These are phyloP conservation scores for Trichosanthes cucumerina DNA, from an alignment of 306 rosid genomes.

Conservation along the genomic window DNA sequence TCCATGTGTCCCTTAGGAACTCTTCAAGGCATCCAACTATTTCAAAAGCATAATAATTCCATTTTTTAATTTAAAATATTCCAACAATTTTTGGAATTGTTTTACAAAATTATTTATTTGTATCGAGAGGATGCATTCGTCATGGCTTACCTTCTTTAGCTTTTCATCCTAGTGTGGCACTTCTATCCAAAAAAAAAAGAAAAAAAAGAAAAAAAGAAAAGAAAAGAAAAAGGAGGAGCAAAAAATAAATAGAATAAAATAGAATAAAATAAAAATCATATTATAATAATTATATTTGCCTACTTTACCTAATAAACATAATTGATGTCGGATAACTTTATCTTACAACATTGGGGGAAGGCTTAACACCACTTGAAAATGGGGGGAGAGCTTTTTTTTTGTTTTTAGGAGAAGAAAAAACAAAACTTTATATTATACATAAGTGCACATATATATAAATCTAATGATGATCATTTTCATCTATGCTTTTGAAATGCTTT, in stretches of 20 bases:
- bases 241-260: neutral
- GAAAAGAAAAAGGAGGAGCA: neutral
- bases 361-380: conserved; percentile 22
- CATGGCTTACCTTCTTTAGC: conserved; percentile 9
- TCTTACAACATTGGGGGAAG: conserved; percentile 13
- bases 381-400: neutral
- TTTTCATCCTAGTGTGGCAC: conserved; percentile 20
- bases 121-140: conserved; percentile 2
- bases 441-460: neutral
- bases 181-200: neutral
- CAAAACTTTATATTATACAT: neutral
- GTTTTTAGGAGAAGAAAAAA: neutral
- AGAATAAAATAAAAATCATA: neutral
- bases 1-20: neutral
- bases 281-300: conserved; percentile 15
- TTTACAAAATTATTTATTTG: neutral
- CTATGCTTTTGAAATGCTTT: neutral
- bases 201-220: no score
- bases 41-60: neutral
- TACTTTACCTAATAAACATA: conserved; percentile 35
- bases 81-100: neutral
- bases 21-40: neutral
- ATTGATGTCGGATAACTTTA: conserved; percentile 28
- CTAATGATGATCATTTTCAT: neutral
- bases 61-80: neutral